Evolutionary conservation across 805 yeast genomes (phyloP), one percentile per base, ranked within the genome.

Genomic region (Candida nanaspora): DNA sequence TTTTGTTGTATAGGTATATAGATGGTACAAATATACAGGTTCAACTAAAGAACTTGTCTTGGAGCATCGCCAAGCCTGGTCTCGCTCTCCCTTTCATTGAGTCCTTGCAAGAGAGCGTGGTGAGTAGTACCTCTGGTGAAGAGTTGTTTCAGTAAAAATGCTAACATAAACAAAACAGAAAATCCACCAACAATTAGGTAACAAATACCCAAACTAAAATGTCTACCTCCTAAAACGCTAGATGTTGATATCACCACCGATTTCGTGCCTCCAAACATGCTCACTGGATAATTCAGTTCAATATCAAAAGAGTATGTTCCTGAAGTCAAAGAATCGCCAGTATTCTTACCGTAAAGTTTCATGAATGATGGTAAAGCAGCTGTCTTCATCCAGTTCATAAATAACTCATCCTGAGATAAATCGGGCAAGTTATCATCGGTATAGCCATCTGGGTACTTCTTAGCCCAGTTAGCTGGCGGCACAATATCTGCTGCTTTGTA

Each of bases 371-470:
- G 95, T 46, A 91, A 68, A 0, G 95, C 96, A 0, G 98, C 96
- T 1, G 97, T 88, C 53, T 95, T 78, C 97, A 91, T 91, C 98
- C 98, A 91, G 61, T 88, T 91, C 67, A 88, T 96, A 51, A 91
- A 75, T 48, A 80, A 80, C 56, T 86, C 91, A 87, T 93, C 80
- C 29, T 64, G 57, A 2, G 85, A 71, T 37, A 91, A 57, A 55
- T 85, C 82, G 3, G 95, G 95, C 45, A 91, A 51, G 59, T 86
- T 87, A 6, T 76, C 76, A 27, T 74, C 80, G n/a, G 83, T 86
- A 64, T 93, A 91, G 0, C 98, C 98, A 44, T 88, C 64, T 2
- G 98, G 98, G 59, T 62, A 91, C 64, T 55, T 66, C 47, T 75
- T 71, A 32, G 64, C 68, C 98, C 98, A 91, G 64, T 84, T 86